These are phyloP conservation scores for Carpinus fangiana DNA, from an alignment of 306 rosid species.

Conservation along the genomic window DNA sequence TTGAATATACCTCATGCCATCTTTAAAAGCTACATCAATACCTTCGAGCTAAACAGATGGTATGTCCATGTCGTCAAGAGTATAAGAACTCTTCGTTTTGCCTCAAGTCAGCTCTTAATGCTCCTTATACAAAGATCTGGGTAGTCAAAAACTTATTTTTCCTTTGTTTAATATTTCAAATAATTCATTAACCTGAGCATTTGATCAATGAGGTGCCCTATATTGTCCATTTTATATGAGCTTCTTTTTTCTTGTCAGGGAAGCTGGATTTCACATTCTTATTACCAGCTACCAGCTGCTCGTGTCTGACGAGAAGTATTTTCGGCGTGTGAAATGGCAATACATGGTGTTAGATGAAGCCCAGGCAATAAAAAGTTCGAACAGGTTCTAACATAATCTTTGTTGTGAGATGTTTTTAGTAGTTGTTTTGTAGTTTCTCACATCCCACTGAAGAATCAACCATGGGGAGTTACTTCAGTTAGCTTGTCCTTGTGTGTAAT, in stretches of 20 bases:
- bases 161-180: background rate
- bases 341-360: slow-evolving; percentile 99
- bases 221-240: slow-evolving; percentile 5
- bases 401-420: slow-evolving; percentile 14
- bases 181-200: background rate
- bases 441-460: background rate
- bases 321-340: slow-evolving; percentile 98
- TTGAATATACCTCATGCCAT: background rate
- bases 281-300: slow-evolving; percentile 96
- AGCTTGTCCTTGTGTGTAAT: background rate
- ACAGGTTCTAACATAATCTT: slow-evolving; percentile 55
- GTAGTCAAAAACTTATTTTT: background rate
- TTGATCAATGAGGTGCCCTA: background rate
- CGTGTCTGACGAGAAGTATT: slow-evolving; percentile 80
- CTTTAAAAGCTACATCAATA: background rate
- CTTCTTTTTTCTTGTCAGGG: slow-evolving; percentile 51
- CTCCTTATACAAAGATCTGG: background rate
- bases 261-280: slow-evolving; percentile 91
- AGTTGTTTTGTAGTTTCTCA: background rate
- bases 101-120: background rate
- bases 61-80: background rate
- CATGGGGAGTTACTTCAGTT: background rate
- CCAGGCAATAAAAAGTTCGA: slow-evolving; percentile 93
- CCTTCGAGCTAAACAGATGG: background rate
- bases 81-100: background rate